phyloP scores from a whole-genome alignment of 495 filamentous ascomycete genomes.

The Penicillium robsamsonii region DNA sequence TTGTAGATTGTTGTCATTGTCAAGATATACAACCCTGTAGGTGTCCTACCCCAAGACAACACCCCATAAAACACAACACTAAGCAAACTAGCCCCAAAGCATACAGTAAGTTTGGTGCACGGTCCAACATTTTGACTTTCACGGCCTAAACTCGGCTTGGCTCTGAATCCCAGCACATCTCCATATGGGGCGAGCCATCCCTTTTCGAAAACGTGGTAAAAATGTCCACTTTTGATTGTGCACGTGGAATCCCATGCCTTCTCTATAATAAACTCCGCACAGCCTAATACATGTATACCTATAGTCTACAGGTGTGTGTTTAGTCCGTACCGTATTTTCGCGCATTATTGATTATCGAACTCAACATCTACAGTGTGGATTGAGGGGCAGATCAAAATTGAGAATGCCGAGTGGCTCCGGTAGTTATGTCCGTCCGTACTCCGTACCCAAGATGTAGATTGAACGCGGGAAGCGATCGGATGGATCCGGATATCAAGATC shows the following conservation, averaged over 20 bases:
- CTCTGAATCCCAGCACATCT: too few relatives aligned
- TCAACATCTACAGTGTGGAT: background rate
- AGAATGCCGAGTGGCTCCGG: background rate
- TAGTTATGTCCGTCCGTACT: background rate
- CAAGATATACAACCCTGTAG: too few relatives aligned
- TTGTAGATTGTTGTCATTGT: background rate
- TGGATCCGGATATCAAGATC: background rate
- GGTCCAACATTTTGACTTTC: background rate
- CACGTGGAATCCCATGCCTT: background rate
- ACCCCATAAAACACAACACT: too few relatives aligned
- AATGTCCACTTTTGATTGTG: background rate
- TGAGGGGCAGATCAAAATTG: background rate
- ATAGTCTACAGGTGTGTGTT: background rate
- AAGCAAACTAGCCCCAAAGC: constrained; percentile 1
- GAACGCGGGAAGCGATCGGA: background rate
- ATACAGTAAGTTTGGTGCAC: constrained; percentile 4
- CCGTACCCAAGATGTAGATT: background rate
- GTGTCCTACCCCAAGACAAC: too few relatives aligned
- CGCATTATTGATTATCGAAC: background rate
- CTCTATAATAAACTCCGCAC: background rate
- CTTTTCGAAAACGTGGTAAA: background rate
- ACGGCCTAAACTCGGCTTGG: constrained; percentile 6
- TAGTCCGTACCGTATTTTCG: background rate
- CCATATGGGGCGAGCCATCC: too few relatives aligned
- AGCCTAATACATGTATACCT: background rate